phyloP scores from a whole-genome alignment of 2,329 filamentous ascomycete species.

The Xylariales sp. region DNA sequence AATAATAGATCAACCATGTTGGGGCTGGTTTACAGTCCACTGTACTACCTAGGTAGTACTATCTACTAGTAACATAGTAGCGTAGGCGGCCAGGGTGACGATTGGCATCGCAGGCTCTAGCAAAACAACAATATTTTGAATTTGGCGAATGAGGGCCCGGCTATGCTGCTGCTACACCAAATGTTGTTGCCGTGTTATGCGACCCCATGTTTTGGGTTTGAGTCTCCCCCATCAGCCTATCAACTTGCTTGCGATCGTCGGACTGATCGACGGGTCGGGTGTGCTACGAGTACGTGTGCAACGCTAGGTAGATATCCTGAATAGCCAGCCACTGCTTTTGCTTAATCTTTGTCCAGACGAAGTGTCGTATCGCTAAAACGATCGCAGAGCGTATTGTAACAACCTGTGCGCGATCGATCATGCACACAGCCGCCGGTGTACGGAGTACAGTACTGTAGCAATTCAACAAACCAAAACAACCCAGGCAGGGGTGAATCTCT shows the following conservation, averaged over 20 bases:
- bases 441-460: slow-evolving; percentile 15
- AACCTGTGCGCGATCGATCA: slow-evolving; percentile 30
- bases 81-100: slow-evolving; percentile 38
- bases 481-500: slow-evolving; percentile 17
- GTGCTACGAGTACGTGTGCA: slow-evolving; percentile 35
- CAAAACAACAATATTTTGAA: slow-evolving; percentile 30
- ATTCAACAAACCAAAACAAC: slow-evolving; percentile 20
- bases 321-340: slow-evolving; percentile 10
- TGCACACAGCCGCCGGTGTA: slow-evolving; percentile 34
- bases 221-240: not conserved
- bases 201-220: slow-evolving; percentile 30
- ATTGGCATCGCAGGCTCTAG: slow-evolving; percentile 33
- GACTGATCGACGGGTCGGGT: slow-evolving; percentile 28
- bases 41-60: not conserved
- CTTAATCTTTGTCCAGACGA: slow-evolving; percentile 24
- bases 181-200: slow-evolving; percentile 32
- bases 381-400: slow-evolving; percentile 23
- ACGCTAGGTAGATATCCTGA: slow-evolving; percentile 16
- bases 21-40: slow-evolving; percentile 3
- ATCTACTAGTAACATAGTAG: no score
- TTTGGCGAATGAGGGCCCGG: slow-evolving; percentile 32
- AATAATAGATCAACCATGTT: slow-evolving; percentile 30
- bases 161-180: slow-evolving; percentile 6
- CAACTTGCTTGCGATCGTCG: slow-evolving; percentile 11
- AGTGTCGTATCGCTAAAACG: slow-evolving; percentile 23